Base-by-base conservation (phyloP, 2,329 filamentous ascomycete species). In the Fusarium dlaminii region DNA sequence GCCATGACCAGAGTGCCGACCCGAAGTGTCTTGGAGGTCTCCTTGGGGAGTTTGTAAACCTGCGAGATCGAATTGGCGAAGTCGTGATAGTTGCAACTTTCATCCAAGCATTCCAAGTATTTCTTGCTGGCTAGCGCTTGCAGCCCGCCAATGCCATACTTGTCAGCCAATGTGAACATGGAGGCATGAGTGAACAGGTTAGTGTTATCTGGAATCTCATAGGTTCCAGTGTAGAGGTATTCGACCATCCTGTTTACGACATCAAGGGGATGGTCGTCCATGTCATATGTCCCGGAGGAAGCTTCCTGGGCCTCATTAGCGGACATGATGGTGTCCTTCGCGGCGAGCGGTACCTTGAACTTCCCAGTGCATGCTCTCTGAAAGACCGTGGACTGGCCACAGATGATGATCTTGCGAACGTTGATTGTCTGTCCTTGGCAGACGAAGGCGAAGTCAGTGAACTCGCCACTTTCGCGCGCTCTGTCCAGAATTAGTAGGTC, bases 1-100 rank as follows among this genome's bases (percentile, higher is more conserved):
- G 45, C 43, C 20, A 40, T 18, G 0, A 6, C 1, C 0, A 60
- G 9, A 0, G 34, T 27, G 1, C 22, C 22, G 1, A 3, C 13
- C 13, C 43, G 12, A 22, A 60, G 57, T 0, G 10, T 15, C 1
- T 22, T 24, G 1, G 57, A 52, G 0, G 17, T 32, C 0, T 40
- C 43, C 9, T 12, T 9, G 5, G 57, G 45, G 1, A 40, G 17
- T 0, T 5, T 17, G 13, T 40, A 52, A 5, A 52, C 24, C 1
- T 40, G 1, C 1, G 34, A 8, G 13, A 52, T 30, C 1, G 57
- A 40, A 7, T 17, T 15, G 3, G 27, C 14, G 1, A 60, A 60
- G 22, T 60, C 56, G 6, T 49, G 20, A 14, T 18, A 18, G 14
- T 49, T n/a, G 22, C 32, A 15, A 6, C 6, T 22, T 6, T 30